phyloP scores from a whole-genome alignment of 495 filamentous ascomycete species.

The Penicillium chermesinum region DNA sequence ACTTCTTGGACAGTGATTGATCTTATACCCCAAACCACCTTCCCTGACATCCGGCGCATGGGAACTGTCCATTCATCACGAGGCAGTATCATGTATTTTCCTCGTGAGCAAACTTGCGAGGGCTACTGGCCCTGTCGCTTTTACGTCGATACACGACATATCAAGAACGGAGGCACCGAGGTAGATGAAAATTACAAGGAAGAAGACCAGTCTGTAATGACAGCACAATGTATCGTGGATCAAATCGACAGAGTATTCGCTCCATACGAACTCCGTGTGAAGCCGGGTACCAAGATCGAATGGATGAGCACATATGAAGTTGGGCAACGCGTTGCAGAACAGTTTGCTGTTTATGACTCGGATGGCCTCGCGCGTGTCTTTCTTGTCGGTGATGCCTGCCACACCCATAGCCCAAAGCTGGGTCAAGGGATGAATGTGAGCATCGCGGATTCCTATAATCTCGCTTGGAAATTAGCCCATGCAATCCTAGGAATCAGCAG shows the following conservation, averaged over 20 bases:
- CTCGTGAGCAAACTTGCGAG: constrained; percentile 22
- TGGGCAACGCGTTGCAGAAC: neutral
- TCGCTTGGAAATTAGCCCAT: neutral
- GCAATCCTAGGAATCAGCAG: neutral
- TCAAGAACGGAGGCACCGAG: neutral
- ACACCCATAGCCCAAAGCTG: neutral
- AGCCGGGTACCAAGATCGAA: neutral
- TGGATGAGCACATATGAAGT: neutral
- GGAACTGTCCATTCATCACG: constrained; percentile 22
- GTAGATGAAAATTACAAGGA: neutral
- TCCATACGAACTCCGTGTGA: neutral
- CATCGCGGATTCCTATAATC: neutral
- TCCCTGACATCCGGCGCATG: constrained; percentile 30
- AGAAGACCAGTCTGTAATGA: neutral
- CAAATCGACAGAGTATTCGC: neutral
- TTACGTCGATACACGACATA: constrained; percentile 40
- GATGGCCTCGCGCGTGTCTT: neutral
- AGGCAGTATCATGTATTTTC: constrained; percentile 31
- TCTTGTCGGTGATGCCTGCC: neutral
- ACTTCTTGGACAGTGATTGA: constrained; percentile 40
- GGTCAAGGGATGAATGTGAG: neutral
- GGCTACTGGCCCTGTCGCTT: constrained; percentile 53
- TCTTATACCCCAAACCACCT: constrained; percentile 30
- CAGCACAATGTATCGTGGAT: neutral
- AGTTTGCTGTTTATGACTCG: neutral